Conservation (phyloP, 192 early-diverging fungal genomes). For the Linnemannia exigua region DNA sequence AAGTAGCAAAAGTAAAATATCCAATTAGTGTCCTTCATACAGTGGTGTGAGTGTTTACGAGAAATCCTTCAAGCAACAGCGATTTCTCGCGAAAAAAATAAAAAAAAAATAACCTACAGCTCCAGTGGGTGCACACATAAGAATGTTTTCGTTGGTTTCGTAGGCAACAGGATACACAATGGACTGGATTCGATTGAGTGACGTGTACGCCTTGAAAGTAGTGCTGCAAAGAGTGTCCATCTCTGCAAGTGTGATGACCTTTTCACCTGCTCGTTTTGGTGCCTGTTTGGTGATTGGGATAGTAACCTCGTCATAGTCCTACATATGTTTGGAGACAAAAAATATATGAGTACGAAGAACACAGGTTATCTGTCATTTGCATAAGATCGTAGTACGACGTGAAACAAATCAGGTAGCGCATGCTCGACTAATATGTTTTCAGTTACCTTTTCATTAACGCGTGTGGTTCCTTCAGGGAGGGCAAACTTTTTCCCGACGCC, state of each 20-base stretch:
- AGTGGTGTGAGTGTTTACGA: no score
- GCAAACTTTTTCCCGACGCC: conserved; percentile 84
- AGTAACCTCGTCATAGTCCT: conserved; percentile 92
- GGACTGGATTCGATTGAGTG: conserved; percentile 96
- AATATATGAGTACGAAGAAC: not conserved
- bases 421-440: not conserved
- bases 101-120: conserved; percentile 69
- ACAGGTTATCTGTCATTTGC: not conserved
- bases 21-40: no score
- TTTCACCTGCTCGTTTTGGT: conserved; percentile 74
- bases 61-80: no score
- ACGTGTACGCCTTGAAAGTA: conserved; percentile 89
- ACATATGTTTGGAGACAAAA: conserved; percentile 15
- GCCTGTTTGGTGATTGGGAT: conserved; percentile 86
- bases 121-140: conserved; percentile 98
- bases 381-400: not conserved
- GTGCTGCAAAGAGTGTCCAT: conserved; percentile 83
- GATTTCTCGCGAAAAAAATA: not conserved
- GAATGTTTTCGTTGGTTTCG: conserved; percentile 97
- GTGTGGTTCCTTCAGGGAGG: conserved; percentile 81
- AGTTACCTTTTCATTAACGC: conserved; percentile 73
- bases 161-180: conserved; percentile 96
- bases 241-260: conserved; percentile 71
- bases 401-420: not conserved
- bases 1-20: conserved; percentile 4